These are phyloP conservation scores for Amanita brunnescens DNA, from an alignment of 768 basidiomycete genomes.

Conservation along the genomic window DNA sequence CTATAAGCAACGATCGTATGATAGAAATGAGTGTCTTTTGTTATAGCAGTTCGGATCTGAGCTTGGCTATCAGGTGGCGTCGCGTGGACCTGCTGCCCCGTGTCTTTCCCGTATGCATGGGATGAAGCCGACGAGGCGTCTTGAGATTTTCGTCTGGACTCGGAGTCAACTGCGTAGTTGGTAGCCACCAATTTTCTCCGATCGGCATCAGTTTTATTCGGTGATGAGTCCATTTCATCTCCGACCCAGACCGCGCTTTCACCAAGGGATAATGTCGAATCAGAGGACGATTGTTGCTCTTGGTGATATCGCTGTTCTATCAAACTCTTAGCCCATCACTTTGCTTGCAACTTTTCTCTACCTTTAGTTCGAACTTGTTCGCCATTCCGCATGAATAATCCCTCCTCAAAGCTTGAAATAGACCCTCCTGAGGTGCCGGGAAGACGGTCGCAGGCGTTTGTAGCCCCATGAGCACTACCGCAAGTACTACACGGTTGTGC, in stretches of 20 bases:
- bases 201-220: conserved; percentile 13
- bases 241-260: conserved; percentile 83
- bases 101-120: conserved; percentile 24
- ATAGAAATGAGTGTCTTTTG: conserved; percentile 92
- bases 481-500: conserved; percentile 3
- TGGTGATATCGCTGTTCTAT: conserved; percentile 15
- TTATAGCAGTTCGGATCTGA: conserved; percentile 32
- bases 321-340: conserved; percentile 11
- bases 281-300: conserved; percentile 49
- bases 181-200: conserved; percentile 32
- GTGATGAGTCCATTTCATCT: conserved; percentile 61
- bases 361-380: conserved; percentile 26
- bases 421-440: conserved; percentile 53
- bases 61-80: conserved; percentile 34
- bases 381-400: conserved; percentile 38
- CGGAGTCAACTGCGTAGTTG: conserved; percentile 30
- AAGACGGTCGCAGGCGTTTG: conserved; percentile 27
- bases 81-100: conserved; percentile 30
- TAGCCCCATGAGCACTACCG: background rate
- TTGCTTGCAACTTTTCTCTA: conserved; percentile 20
- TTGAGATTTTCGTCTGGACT: conserved; percentile 52
- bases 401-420: conserved; percentile 64
- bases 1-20: conserved; percentile 81
- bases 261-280: conserved; percentile 68
- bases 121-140: conserved; percentile 72